Evolutionary conservation across 108 stramenopile genomes (phyloP).

Genomic region (Epipyxis sp.): DNA sequence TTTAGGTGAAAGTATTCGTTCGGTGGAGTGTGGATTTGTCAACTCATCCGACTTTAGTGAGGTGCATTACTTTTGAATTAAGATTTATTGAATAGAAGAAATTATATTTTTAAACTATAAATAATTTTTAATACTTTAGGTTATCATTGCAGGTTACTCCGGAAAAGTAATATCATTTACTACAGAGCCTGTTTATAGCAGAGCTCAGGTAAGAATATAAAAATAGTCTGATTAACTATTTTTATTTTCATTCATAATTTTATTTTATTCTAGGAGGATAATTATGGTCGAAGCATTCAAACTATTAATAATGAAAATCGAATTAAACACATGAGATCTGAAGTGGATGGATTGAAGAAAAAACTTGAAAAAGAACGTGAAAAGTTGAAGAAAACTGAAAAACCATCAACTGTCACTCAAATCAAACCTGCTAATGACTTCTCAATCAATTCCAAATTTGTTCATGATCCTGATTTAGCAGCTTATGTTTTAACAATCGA

Average conservation of each 20-base stretch:
- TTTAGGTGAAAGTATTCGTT: slow-evolving; percentile 50
- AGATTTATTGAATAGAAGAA: no score
- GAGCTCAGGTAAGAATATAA: background rate
- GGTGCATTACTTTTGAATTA: no score
- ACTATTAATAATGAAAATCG: slow-evolving; percentile 45
- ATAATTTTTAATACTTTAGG: no score
- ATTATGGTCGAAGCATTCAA: slow-evolving; percentile 41
- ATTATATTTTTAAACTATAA: no score
- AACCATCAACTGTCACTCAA: slow-evolving; percentile 15
- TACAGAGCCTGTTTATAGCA: slow-evolving; percentile 35
- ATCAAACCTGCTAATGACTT: slow-evolving; percentile 39
- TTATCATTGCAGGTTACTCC: slow-evolving; percentile 40
- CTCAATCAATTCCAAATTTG: slow-evolving; percentile 36
- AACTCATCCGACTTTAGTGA: slow-evolving; percentile 30
- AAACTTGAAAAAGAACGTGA: slow-evolving; percentile 19
- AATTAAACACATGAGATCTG: slow-evolving; percentile 37
- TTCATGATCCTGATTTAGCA: slow-evolving; percentile 37
- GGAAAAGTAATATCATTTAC: slow-evolving; percentile 45
- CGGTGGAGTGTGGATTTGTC: slow-evolving; percentile 39
- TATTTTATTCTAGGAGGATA: no score
- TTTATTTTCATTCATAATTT: no score
- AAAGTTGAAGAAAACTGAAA: background rate
- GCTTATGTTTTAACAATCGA: slow-evolving; percentile 43
- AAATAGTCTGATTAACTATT: slow-evolving; percentile 2
- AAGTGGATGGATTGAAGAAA: slow-evolving; percentile 35